Evolutionary conservation across 495 filamentous ascomycete species (phyloP).

Genomic region (Xylaria venustula): DNA sequence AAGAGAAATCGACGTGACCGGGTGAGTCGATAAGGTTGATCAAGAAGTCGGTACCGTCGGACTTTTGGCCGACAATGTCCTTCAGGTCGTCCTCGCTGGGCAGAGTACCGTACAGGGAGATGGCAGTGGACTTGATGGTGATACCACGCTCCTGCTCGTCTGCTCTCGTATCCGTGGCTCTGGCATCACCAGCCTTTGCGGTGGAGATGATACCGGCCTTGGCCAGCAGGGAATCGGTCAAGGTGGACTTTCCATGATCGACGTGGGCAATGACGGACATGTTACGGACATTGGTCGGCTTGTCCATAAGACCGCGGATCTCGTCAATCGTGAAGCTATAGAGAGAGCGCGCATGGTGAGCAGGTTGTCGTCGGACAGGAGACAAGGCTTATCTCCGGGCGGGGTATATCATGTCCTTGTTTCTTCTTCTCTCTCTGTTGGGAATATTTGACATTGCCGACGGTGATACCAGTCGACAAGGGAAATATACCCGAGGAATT

Average conservation of each 20-base stretch:
- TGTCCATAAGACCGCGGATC: constrained; percentile 97
- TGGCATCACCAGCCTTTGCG: constrained; percentile 91
- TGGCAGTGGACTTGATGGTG: constrained; percentile 99
- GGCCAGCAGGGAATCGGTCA: constrained; percentile 98
- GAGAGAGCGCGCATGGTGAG: constrained; percentile 36
- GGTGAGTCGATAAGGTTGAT: constrained; percentile 99
- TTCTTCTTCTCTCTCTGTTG: constrained; percentile 5
- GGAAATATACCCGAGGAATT: background rate
- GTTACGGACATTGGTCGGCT: constrained; percentile 90
- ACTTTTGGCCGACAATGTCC: constrained; percentile 83
- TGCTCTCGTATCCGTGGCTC: constrained; percentile 94
- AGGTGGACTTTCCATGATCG: constrained; percentile 99
- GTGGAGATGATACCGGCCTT: constrained; percentile 99
- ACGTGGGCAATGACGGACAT: constrained; percentile 99
- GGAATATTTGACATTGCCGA: background rate
- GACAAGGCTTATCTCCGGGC: constrained; percentile 45
- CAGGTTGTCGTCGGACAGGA: constrained; percentile 1
- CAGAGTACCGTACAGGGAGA: constrained; percentile 92
- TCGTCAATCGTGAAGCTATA: constrained; percentile 97
- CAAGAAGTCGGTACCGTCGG: constrained; percentile 88
- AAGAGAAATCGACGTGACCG: constrained; percentile 99
- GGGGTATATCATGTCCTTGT: constrained; percentile 26
- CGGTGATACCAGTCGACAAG: background rate
- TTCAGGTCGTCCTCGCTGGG: constrained; percentile 83
- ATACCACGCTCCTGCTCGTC: constrained; percentile 99